Base-by-base conservation (phyloP, 805 yeast genomes). In the Clavispora fructus region DNA sequence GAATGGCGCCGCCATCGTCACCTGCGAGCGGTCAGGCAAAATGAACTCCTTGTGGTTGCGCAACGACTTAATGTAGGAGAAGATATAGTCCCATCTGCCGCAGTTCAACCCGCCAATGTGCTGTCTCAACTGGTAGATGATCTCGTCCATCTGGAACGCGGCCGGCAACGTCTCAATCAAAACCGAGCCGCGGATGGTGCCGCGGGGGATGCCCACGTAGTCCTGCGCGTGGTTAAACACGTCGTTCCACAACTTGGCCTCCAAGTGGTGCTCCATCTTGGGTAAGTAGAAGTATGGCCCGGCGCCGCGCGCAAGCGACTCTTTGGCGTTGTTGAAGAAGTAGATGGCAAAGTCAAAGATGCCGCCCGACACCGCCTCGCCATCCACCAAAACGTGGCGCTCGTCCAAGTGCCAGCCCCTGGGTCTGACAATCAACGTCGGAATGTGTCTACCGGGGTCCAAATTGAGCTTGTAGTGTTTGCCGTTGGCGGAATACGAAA, bases 1-100 rank as follows among this genome's bases (percentile, higher is more conserved):
- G 67, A 86, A 86, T 49, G 91, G 87, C 23, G 87, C 85, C 33
- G 79, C 71, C 95, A 86, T 86, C 14, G 88, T 85, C 39, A 86
- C 90, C 60, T 77, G 85, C 47, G 81, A 80, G 65, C 95, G 74
- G 69, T 85, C 86, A n/a, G 95, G 94, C 52, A 86, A 70, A 48
- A 86, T 74, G 59, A 80, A 82, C 40, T 77, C 77, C 43, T 80
- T 77, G 47, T 55, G 54, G 41, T 49, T 48, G 40, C 52, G 47
- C 39, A 56, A 49, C 16, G 56, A 39, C 47, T 57, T 57, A 44
- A 54, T 51, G 41, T 57, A 53, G 6, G 57, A 51, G 48, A 57
- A 56, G 25, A 57, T 55, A 44, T 56, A 57, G 47, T 57, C 61
- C 61, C 61, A 57, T 48, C 60, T 50, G 29, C 61, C 61, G 48